phyloP scores from a whole-genome alignment of 331 rosid species.

The Pyrus hybrid region DNA sequence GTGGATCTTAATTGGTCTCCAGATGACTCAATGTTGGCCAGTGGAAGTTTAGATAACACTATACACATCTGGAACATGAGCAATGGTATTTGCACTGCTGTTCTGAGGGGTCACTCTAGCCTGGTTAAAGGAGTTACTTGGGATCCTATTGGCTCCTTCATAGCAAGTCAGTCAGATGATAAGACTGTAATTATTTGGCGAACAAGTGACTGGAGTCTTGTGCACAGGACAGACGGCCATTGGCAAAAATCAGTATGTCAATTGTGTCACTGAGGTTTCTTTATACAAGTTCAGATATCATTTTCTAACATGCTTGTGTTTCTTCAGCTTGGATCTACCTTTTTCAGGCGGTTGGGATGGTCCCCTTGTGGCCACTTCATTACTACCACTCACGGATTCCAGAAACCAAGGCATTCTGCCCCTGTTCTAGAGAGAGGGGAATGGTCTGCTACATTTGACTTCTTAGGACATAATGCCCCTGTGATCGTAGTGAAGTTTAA shows the following conservation, averaged over 20 bases:
- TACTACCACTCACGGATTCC: constrained; percentile 97
- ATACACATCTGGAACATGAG: constrained; percentile 92
- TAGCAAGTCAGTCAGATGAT: constrained; percentile 98
- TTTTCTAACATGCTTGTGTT: constrained; percentile 22
- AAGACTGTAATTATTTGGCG: constrained; percentile 96
- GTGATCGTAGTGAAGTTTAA: constrained; percentile 90
- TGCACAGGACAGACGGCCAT: constrained; percentile 92
- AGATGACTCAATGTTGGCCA: constrained; percentile 89
- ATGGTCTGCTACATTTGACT: constrained; percentile 99
- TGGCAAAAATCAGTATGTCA: constrained; percentile 90
- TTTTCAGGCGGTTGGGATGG: constrained; percentile 98
- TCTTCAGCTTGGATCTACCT: constrained; percentile 94
- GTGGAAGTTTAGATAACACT: constrained; percentile 95
- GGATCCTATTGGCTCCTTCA: constrained; percentile 98
- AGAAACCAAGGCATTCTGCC: constrained; percentile 99
- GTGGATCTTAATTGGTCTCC: constrained; percentile 99
- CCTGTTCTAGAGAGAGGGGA: constrained; percentile 99
- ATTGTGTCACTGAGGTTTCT: background rate
- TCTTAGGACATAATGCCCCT: constrained; percentile 96
- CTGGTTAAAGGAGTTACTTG: constrained; percentile 95
- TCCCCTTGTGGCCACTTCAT: constrained; percentile 98
- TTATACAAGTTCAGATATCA: constrained; percentile 2
- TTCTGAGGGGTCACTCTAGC: constrained; percentile 98
- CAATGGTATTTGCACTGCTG: constrained; percentile 94
- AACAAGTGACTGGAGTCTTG: constrained; percentile 99